These are phyloP conservation scores for Hypoxylon sp. DNA, from an alignment of 2,329 filamentous ascomycete species.

Conservation along the genomic window DNA sequence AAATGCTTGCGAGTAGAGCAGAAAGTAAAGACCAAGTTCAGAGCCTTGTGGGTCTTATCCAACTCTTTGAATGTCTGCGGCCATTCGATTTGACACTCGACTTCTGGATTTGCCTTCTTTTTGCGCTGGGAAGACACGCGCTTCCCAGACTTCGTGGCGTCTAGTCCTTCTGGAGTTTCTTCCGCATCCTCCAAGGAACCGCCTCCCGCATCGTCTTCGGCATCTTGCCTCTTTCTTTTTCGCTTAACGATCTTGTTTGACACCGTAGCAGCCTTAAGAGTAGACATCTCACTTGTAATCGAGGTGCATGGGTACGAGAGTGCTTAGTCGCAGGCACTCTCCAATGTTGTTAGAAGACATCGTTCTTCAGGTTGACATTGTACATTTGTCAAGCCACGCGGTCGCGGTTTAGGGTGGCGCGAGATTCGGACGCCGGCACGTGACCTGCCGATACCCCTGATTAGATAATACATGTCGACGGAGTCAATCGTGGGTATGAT, in stretches of 20 bases:
- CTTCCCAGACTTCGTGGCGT: constrained; percentile 22
- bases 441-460: constrained; percentile 9
- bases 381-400: constrained; percentile 30
- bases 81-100: constrained; percentile 71
- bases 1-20: constrained; percentile 94
- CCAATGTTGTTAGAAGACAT: neutral
- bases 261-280: constrained; percentile 63
- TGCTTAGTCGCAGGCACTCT: constrained; percentile 7
- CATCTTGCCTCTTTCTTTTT: constrained; percentile 58
- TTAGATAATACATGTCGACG: constrained; percentile 1
- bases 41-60: constrained; percentile 82
- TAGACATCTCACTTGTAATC: constrained; percentile 58
- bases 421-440: constrained; percentile 39
- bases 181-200: constrained; percentile 13
- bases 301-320: constrained; percentile 47
- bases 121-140: constrained; percentile 29
- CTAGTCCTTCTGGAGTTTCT: constrained; percentile 10
- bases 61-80: constrained; percentile 80
- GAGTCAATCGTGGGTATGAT: too few species aligned
- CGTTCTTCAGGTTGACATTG: constrained; percentile 32
- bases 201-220: constrained; percentile 45
- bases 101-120: constrained; percentile 44
- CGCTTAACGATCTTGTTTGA: constrained; percentile 57
- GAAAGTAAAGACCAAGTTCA: constrained; percentile 96
- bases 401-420: constrained; percentile 30